phyloP scores from a whole-genome alignment of 169 alveolate species.

The Plasmodium gaboni region DNA sequence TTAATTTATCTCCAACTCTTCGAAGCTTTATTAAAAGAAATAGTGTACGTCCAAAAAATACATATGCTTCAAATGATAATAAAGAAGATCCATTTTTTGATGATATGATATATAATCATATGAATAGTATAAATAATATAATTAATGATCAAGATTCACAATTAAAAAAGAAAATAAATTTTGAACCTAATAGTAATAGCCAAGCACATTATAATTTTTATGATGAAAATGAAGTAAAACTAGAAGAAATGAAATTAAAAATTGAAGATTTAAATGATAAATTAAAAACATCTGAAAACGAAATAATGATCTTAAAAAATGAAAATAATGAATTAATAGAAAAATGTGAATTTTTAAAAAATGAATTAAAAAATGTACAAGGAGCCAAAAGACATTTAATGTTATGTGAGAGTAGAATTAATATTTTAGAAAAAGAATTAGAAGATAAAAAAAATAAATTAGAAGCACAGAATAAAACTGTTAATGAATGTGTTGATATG shows the following conservation, averaged over 20 bases:
- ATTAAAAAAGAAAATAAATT: conserved; percentile 9
- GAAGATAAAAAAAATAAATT: conserved; percentile 61
- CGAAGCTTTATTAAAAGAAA: conserved; percentile 68
- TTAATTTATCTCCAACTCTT: conserved; percentile 65
- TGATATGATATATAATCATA: not conserved
- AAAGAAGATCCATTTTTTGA: conserved; percentile 2
- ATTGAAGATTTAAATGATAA: conserved; percentile 64
- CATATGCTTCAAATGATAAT: conserved; percentile 1
- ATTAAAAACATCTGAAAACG: conserved; percentile 17
- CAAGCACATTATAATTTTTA: conserved; percentile 47
- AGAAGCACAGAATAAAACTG: conserved; percentile 70
- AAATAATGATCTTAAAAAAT: conserved; percentile 27
- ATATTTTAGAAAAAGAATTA: conserved; percentile 65
- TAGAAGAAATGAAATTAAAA: conserved; percentile 70
- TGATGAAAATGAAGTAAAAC: conserved; percentile 70
- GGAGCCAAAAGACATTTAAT: conserved; percentile 66
- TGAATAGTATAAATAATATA: not conserved
- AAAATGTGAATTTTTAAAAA: conserved; percentile 59
- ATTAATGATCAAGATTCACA: conserved; percentile 13
- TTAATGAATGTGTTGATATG: conserved; percentile 66
- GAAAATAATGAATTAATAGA: conserved; percentile 64
- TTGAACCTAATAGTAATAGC: conserved; percentile 13
- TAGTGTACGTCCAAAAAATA: conserved; percentile 14
- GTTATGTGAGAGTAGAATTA: conserved; percentile 69
- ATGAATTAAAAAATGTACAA: conserved; percentile 48